phyloP scores from a whole-genome alignment of 176 grass and related monocot species.

The Bonia amplexicaulis region DNA sequence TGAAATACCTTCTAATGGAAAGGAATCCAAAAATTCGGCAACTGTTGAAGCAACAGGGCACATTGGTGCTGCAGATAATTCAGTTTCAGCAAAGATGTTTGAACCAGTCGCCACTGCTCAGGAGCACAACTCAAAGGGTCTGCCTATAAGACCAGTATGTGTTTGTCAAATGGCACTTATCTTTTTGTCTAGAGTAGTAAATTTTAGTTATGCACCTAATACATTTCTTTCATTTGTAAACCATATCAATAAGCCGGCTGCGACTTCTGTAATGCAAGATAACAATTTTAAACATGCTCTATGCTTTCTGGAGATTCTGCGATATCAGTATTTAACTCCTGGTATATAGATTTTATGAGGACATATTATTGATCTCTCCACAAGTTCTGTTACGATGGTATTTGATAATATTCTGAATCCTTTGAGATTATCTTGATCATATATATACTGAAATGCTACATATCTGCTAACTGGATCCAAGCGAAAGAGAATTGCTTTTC shows the following conservation, averaged over 20 bases:
- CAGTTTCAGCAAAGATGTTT: constrained; percentile 36
- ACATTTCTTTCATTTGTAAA: not conserved
- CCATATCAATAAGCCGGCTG: not conserved
- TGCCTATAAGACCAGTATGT: constrained; percentile 75
- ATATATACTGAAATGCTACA: not conserved
- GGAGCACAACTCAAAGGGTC: constrained; percentile 70
- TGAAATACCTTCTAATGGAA: constrained; percentile 25
- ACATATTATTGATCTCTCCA: not conserved
- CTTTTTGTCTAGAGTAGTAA: constrained; percentile 9
- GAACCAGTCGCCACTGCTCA: constrained; percentile 26
- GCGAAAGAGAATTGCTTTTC: not conserved
- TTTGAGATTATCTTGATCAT: constrained; percentile 1
- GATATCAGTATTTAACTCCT: constrained; percentile 7
- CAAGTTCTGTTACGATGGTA: not conserved
- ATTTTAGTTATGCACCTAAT: constrained; percentile 10
- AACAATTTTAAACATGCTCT: not conserved
- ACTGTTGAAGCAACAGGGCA: constrained; percentile 29
- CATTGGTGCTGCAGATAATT: constrained; percentile 22
- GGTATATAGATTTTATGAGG: not conserved
- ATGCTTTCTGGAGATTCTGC: constrained; percentile 5
- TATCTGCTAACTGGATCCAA: not conserved
- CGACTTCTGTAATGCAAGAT: not conserved
- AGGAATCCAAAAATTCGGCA: constrained; percentile 38
- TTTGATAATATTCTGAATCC: not conserved
- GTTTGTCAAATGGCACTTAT: constrained; percentile 18